phyloP scores from a whole-genome alignment of 176 grass and related monocot species.

The Ensete ventricosum region DNA sequence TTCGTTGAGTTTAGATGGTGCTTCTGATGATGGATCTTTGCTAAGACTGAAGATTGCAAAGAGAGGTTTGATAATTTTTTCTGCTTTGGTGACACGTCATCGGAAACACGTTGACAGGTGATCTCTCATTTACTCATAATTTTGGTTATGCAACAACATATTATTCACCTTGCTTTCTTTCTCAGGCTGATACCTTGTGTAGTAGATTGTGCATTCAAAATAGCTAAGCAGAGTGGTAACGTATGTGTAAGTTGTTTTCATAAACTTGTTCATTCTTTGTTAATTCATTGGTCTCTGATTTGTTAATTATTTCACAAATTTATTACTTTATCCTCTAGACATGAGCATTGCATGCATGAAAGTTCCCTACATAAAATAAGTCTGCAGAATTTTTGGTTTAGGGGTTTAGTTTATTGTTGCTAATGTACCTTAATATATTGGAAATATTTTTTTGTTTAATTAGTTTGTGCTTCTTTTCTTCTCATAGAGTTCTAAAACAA shows the following conservation, averaged over 20 bases:
- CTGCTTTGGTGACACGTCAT: conserved; percentile 66
- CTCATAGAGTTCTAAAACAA: conserved; percentile 14
- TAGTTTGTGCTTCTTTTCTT: not conserved
- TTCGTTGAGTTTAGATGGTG: conserved; percentile 45
- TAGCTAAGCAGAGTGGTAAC: conserved; percentile 71
- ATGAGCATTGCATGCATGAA: not conserved
- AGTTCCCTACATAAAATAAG: not conserved
- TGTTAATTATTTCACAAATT: not conserved
- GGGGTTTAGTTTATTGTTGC: too few species aligned
- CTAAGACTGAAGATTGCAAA: conserved; percentile 69
- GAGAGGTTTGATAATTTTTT: conserved; percentile 80
- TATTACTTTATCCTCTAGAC: too few species aligned
- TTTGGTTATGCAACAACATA: conserved; percentile 19
- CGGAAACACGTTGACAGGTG: conserved; percentile 81
- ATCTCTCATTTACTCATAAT: conserved; percentile 24
- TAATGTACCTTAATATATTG: too few species aligned
- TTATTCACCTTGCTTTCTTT: conserved; percentile 28
- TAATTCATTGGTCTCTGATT: not conserved
- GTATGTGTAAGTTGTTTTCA: conserved; percentile 54
- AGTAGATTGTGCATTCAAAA: conserved; percentile 48
- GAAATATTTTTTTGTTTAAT: not conserved
- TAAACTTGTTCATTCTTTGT: not conserved
- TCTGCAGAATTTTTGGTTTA: not conserved
- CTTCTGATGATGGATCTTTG: conserved; percentile 27
- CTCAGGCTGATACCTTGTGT: conserved; percentile 69